phyloP scores from a whole-genome alignment of 805 yeast species.

The Schwanniomyces occidentalis region DNA sequence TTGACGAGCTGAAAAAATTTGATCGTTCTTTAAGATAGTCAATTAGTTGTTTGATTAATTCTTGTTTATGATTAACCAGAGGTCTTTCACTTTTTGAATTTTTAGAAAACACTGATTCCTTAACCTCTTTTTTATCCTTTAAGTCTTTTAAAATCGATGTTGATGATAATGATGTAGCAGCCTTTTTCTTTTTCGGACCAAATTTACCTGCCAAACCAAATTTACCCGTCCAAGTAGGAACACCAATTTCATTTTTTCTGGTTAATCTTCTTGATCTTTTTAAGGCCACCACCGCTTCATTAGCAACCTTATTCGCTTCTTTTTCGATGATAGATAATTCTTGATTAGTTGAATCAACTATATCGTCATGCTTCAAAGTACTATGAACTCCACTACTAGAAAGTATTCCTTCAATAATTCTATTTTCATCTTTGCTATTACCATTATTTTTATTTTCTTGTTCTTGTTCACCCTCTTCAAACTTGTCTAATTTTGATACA shows the following conservation, averaged over 20 bases:
- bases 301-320: conserved; percentile 60
- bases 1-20: conserved; percentile 47
- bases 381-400: conserved; percentile 72
- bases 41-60: conserved; percentile 37
- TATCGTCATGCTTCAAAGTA: conserved; percentile 75
- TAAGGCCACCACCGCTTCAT: conserved; percentile 55
- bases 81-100: conserved; percentile 10
- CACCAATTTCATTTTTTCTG: conserved; percentile 54
- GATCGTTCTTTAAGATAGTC: conserved; percentile 36
- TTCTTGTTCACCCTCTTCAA: conserved; percentile 48
- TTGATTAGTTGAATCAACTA: conserved; percentile 57
- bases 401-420: conserved; percentile 75
- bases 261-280: conserved; percentile 60
- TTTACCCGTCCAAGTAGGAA: conserved; percentile 96
- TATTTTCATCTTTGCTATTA: conserved; percentile 48
- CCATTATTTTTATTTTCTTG: conserved; percentile 21
- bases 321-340: conserved; percentile 56
- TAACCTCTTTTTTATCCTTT: conserved; percentile 40
- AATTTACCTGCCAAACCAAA: conserved; percentile 81
- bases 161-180: conserved; percentile 35
- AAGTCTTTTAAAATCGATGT: conserved; percentile 50
- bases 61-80: conserved; percentile 23
- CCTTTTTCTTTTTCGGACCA: conserved; percentile 20
- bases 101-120: conserved; percentile 12
- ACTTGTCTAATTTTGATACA: conserved; percentile 69